Evolutionary conservation across 768 basidiomycete species (phyloP).

Genomic region (Auricularia cornea): DNA sequence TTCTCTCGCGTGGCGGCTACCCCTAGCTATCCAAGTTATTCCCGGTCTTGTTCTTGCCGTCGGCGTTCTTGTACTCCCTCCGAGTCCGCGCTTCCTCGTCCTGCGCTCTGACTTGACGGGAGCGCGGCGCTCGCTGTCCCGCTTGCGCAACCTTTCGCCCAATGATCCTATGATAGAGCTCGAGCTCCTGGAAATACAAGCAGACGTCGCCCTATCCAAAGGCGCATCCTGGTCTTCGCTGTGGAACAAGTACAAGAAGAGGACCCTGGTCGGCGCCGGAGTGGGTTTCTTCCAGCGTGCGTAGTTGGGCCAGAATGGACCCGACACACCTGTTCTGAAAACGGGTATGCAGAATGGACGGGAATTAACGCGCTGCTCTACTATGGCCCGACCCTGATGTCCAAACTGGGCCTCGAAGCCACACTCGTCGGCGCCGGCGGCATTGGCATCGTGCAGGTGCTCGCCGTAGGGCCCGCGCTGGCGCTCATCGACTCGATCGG

Average conservation of each 20-base stretch:
- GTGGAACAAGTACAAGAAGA: slow-evolving; percentile 46
- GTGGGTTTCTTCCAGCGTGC: slow-evolving; percentile 81
- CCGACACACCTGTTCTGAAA: no score
- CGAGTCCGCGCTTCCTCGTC: slow-evolving; percentile 54
- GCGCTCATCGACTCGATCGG: slow-evolving; percentile 60
- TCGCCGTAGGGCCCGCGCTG: slow-evolving; percentile 70
- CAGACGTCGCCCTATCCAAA: slow-evolving; percentile 17
- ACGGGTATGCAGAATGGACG: slow-evolving; percentile 56
- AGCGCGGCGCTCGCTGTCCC: slow-evolving; percentile 49
- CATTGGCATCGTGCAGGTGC: slow-evolving; percentile 68
- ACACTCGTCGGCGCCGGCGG: slow-evolving; percentile 68
- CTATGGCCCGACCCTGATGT: slow-evolving; percentile 69
- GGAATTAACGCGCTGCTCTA: slow-evolving; percentile 81
- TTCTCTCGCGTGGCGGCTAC: slow-evolving; percentile 69
- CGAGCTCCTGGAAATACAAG: slow-evolving; percentile 5
- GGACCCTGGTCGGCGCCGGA: slow-evolving; percentile 61
- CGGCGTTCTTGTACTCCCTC: slow-evolving; percentile 37
- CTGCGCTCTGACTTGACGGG: slow-evolving; percentile 47
- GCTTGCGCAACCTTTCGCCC: slow-evolving; percentile 39
- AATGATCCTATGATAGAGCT: slow-evolving; percentile 46
- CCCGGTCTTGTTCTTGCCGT: slow-evolving; percentile 60
- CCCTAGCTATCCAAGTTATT: slow-evolving; percentile 60
- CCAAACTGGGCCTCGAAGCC: slow-evolving; percentile 50
- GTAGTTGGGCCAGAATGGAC: no score
- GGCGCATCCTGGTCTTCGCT: slow-evolving; percentile 50